These are phyloP conservation scores for Petunia secreta DNA, from an alignment of 257 asterid genomes.

Conservation along the genomic window DNA sequence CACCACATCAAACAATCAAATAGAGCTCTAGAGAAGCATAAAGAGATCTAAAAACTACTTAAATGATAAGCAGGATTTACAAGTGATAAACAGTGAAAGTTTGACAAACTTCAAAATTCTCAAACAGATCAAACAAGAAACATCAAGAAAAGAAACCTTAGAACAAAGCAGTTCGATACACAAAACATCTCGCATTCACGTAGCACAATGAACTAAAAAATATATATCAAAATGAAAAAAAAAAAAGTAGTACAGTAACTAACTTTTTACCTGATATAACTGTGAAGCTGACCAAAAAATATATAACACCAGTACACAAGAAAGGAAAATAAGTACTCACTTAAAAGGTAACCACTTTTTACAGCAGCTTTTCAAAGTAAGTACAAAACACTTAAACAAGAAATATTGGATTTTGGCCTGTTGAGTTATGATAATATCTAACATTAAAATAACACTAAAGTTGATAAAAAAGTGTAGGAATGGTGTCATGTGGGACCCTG, in stretches of 20 bases:
- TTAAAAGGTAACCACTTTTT: slow-evolving; percentile 21
- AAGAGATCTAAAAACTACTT: slow-evolving; percentile 11
- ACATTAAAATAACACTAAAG: slow-evolving; percentile 36
- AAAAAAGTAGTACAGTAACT: slow-evolving; percentile 31
- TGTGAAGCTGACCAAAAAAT: slow-evolving; percentile 34
- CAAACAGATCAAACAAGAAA: slow-evolving; percentile 14
- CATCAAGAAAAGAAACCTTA: slow-evolving; percentile 20
- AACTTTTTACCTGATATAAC: slow-evolving; percentile 42
- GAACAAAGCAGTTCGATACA: not conserved
- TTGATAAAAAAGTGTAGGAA: slow-evolving; percentile 54
- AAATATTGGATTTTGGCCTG: slow-evolving; percentile 36
- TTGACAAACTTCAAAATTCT: not conserved
- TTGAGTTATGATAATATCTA: slow-evolving; percentile 41
- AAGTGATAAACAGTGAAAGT: slow-evolving; percentile 9
- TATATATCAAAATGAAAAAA: no score
- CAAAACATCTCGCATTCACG: no score
- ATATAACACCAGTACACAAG: slow-evolving; percentile 24
- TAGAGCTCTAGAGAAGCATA: slow-evolving; percentile 13
- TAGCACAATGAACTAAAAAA: slow-evolving; percentile 1
- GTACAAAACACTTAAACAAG: slow-evolving; percentile 23
- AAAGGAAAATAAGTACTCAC: slow-evolving; percentile 19
- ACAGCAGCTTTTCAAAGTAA: slow-evolving; percentile 45
- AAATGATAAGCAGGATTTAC: not conserved
- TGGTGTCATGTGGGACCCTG: slow-evolving; percentile 53
- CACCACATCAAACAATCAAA: not conserved